Percentiles rank a stretch among this genome's conserved stretches.
Conservation (phyloP, 352 stramenopile species). For the Pythium pyrilobum region DNA sequence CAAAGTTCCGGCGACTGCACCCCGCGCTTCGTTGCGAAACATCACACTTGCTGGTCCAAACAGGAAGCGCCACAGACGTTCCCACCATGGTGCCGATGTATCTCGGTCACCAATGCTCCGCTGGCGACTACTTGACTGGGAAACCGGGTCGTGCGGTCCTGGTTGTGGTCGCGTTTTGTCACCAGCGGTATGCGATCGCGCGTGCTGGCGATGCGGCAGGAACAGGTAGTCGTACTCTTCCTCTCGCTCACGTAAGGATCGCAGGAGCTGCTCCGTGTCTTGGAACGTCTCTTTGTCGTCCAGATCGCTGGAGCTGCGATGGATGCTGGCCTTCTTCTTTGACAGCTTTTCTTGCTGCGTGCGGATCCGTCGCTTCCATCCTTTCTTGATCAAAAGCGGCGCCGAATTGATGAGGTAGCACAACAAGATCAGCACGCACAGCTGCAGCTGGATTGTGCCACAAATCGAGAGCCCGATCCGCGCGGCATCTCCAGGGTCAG, state of each 20-base stretch:
- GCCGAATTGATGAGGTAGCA: slow-evolving; percentile 67
- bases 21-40: neutral
- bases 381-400: slow-evolving; percentile 61
- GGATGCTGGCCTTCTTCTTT: slow-evolving; percentile 34
- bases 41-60: slow-evolving; percentile 2
- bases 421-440: slow-evolving; percentile 43
- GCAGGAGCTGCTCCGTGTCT: slow-evolving; percentile 55
- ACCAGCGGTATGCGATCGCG: neutral
- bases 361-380: slow-evolving; percentile 54
- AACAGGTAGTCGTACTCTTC: slow-evolving; percentile 65
- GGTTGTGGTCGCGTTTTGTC: too few relatives aligned
- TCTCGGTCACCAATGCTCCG: neutral
- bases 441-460: slow-evolving; percentile 43
- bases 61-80: slow-evolving; percentile 3
- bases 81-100: neutral
- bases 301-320: slow-evolving; percentile 18
- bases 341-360: slow-evolving; percentile 31
- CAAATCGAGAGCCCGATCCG: slow-evolving; percentile 34
- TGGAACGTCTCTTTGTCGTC: slow-evolving; percentile 54
- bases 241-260: slow-evolving; percentile 49
- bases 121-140: neutral
- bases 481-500: slow-evolving; percentile 26
- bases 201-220: slow-evolving; percentile 20
- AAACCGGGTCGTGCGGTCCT: neutral
- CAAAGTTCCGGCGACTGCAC: neutral